Evolutionary conservation across 2,329 filamentous ascomycete species (phyloP).

Genomic region (Pseudogymnoascus sp.): DNA sequence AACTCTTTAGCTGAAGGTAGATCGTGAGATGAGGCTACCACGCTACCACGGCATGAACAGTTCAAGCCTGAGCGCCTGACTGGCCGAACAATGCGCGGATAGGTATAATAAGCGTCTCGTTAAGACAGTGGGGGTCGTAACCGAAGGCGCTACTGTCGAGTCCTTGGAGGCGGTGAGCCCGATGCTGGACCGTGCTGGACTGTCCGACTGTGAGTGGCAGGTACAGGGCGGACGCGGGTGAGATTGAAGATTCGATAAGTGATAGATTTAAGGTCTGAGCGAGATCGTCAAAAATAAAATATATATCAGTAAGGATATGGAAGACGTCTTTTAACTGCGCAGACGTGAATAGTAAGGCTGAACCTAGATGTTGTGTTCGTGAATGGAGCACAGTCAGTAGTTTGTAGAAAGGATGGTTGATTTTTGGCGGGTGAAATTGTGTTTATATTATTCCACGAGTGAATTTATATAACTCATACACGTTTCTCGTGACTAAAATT

Average conservation of each 20-base stretch:
- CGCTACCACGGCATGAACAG: neutral
- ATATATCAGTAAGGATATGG: neutral
- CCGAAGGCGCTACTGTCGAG: constrained; percentile 7
- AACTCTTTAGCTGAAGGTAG: constrained; percentile 7
- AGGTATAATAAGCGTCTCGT: constrained; percentile 7
- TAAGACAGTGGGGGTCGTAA: constrained; percentile 6
- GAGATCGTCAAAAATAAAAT: neutral
- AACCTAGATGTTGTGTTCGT: neutral
- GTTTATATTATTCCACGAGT: neutral
- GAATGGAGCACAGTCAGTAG: neutral
- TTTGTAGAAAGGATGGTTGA: neutral
- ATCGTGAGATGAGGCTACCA: constrained; percentile 8
- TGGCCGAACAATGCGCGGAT: neutral
- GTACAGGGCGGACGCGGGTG: neutral
- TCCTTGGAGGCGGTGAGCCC: constrained; percentile 2
- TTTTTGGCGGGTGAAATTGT: neutral
- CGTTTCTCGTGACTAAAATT: neutral
- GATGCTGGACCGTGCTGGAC: neutral
- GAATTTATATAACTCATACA: neutral
- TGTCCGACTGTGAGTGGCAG: constrained; percentile 1
- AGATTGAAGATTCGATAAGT: neutral
- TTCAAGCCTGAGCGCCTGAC: constrained; percentile 8
- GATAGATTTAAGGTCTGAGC: neutral
- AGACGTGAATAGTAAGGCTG: neutral
- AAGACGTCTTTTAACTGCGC: neutral